phyloP scores from a whole-genome alignment of 2,329 filamentous ascomycete genomes.

The Fusarium oligoseptatum region DNA sequence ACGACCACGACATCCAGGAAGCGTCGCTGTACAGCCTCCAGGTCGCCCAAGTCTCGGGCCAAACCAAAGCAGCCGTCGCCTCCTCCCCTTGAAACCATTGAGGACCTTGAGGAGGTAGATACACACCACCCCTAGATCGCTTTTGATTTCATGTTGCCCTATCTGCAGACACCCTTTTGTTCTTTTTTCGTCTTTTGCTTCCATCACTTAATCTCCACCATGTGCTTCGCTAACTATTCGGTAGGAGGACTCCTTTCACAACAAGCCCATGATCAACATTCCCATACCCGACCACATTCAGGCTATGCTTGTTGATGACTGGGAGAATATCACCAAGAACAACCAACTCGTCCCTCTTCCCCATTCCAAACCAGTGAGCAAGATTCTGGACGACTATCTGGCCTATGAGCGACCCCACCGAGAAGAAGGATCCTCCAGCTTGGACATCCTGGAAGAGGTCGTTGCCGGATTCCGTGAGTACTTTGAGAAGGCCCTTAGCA shows the following conservation, averaged over 20 bases:
- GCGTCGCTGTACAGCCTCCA: constrained; percentile 18
- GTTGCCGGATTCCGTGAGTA: constrained; percentile 90
- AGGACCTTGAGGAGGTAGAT: constrained; percentile 29
- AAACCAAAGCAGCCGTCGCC: constrained; percentile 28
- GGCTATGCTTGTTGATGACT: constrained; percentile 94
- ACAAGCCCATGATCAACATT: constrained; percentile 87
- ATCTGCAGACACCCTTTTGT: background rate
- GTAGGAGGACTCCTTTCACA: constrained; percentile 90
- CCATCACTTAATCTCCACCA: background rate
- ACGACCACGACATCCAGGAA: constrained; percentile 12
- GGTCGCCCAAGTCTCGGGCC: constrained; percentile 9
- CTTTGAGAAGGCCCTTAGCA: constrained; percentile 90
- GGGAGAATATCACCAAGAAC: constrained; percentile 98
- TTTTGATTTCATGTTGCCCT: background rate
- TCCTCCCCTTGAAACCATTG: constrained; percentile 13
- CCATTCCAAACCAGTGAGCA: constrained; percentile 78
- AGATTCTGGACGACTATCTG: constrained; percentile 86
- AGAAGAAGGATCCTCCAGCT: constrained; percentile 74
- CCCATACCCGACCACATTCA: constrained; percentile 91
- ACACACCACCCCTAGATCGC: constrained; percentile 2
- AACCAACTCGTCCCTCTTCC: constrained; percentile 90
- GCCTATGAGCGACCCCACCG: constrained; percentile 77
- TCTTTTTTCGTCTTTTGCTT: background rate
- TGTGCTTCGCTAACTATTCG: constrained; percentile 32
- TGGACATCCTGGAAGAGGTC: constrained; percentile 91